Conservation (phyloP, 176 grass and related monocot genomes). For the Rhynchospora breviuscula region DNA sequence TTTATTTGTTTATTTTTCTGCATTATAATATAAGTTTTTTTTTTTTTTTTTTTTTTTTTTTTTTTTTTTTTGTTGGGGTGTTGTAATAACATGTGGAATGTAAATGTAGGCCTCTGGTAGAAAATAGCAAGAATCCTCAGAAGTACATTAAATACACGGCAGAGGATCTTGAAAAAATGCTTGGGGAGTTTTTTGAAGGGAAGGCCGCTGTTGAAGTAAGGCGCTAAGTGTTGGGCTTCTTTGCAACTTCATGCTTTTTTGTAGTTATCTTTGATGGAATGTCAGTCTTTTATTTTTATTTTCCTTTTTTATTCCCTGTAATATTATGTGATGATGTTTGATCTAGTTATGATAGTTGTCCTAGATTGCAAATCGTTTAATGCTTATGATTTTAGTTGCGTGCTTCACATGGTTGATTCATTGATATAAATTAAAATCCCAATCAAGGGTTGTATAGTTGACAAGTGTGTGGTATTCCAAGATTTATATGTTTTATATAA, state of each 20-base stretch:
- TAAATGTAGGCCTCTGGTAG: constrained; percentile 60
- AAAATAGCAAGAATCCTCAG: constrained; percentile 64
- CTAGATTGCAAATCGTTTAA: neutral
- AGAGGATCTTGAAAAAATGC: constrained; percentile 67
- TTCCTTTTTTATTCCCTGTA: neutral
- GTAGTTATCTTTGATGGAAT: neutral
- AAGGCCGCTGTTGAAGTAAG: constrained; percentile 29
- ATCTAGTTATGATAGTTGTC: neutral
- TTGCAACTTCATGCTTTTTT: neutral
- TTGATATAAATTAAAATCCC: neutral
- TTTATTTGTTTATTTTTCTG: neutral
- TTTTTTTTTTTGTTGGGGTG: neutral
- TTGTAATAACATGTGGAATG: constrained; percentile 1
- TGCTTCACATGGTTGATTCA: neutral
- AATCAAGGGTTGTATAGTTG: neutral
- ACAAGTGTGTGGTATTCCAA: neutral
- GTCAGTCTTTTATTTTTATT: neutral
- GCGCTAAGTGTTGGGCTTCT: neutral
- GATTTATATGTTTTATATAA: neutral
- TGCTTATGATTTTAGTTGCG: neutral
- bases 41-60: neutral
- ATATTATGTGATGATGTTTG: neutral
- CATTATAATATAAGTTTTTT: neutral
- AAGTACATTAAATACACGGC: constrained; percentile 78
- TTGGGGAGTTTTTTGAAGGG: constrained; percentile 85